phyloP scores from a whole-genome alignment of 345 rosid genomes.

The Combretum micranthum region DNA sequence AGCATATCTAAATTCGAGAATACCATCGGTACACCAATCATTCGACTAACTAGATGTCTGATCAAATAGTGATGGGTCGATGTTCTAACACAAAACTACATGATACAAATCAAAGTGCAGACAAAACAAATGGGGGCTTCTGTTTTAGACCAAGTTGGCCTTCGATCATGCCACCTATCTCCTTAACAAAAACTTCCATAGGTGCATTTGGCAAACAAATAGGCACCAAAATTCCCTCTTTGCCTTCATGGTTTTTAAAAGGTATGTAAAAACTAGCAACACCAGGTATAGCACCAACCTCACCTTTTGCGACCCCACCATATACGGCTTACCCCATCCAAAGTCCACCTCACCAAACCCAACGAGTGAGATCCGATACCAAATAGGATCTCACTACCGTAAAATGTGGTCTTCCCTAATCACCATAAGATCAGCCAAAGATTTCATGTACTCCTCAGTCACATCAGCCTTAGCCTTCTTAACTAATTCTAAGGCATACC shows the following conservation, averaged over 20 bases:
- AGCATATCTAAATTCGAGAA: too few relatives aligned
- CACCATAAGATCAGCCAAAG: constrained; percentile 45
- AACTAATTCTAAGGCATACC: constrained; percentile 35
- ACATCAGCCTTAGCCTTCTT: constrained; percentile 35
- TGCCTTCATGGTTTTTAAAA: constrained; percentile 24
- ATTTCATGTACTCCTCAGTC: constrained; percentile 49
- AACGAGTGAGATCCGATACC: constrained; percentile 32
- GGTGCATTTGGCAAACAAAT: constrained; percentile 36
- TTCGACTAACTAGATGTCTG: too few relatives aligned
- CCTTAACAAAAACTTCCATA: constrained; percentile 38
- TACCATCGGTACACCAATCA: too few relatives aligned
- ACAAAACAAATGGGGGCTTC: constrained; percentile 8
- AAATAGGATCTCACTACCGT: constrained; percentile 19
- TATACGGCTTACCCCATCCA: constrained; percentile 57
- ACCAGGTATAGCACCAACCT: constrained; percentile 32
- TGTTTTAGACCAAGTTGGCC: background rate
- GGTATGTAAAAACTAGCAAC: constrained; percentile 31
- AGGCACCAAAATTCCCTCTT: constrained; percentile 33
- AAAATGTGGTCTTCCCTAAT: constrained; percentile 31
- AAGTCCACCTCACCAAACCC: constrained; percentile 32
- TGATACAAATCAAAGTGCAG: constrained; percentile 13
- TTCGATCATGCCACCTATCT: constrained; percentile 22
- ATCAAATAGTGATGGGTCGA: too few relatives aligned
- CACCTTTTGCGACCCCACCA: constrained; percentile 37
- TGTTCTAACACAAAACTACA: too few relatives aligned